A percentile compares a stretch with the other conserved stretches of the same genome.
phyloP scores from a whole-genome alignment of 345 rosid species.

The Salix viminalis region DNA sequence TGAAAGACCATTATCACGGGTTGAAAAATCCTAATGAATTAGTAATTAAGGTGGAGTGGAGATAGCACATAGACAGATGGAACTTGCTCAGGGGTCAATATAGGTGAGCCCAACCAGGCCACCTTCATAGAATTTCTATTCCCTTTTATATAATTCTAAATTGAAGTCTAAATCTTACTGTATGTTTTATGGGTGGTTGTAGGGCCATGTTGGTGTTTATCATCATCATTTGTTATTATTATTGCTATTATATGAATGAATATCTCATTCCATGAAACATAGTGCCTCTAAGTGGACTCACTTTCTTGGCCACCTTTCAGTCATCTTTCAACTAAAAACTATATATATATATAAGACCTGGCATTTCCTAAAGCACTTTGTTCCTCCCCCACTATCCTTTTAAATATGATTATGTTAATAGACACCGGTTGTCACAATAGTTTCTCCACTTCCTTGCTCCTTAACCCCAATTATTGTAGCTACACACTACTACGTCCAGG shows the following conservation, averaged over 20 bases:
- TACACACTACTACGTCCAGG: not conserved
- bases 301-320: slow-evolving; percentile 22
- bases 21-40: not conserved
- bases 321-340: not conserved
- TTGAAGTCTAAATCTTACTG: not conserved
- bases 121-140: not conserved
- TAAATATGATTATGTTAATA: slow-evolving; percentile 35
- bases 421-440: slow-evolving; percentile 33
- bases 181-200: slow-evolving; percentile 19
- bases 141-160: not conserved
- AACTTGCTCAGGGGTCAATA: not conserved
- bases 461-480: not conserved
- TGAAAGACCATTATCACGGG: not conserved
- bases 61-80: slow-evolving; percentile 3
- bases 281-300: slow-evolving; percentile 32
- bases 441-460: slow-evolving; percentile 28
- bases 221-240: too few species aligned
- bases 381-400: slow-evolving; percentile 13
- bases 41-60: not conserved
- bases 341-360: not conserved
- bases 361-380: slow-evolving; percentile 19
- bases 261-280: slow-evolving; percentile 22
- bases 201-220: not conserved
- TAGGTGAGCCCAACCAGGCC: not conserved
- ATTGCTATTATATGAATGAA: not conserved